Evolutionary conservation across 2,329 filamentous ascomycete species (phyloP), one percentile per base, ranked within the genome.

Genomic region (Meredithiella fracta): DNA sequence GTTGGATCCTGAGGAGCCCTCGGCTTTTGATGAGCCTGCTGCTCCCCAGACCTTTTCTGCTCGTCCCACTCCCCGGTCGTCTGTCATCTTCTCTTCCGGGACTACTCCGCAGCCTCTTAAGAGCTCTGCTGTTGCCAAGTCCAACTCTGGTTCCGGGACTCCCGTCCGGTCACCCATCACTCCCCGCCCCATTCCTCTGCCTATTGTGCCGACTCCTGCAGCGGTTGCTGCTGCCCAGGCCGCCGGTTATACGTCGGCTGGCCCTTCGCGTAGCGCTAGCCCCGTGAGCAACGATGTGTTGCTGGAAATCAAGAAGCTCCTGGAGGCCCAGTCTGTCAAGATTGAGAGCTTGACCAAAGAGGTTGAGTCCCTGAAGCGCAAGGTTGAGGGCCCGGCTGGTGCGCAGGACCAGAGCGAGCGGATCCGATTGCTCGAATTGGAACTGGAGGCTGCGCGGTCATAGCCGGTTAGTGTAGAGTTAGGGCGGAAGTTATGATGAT

Each of bases 1-100:
- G 9, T 74, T 79, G 11, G 78, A 78, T n/a, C 76, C 78, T 1
- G 76, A 80, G 9, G 78, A 78, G 20, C 77, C 79, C 26, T 91
- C 86, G 1, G 87, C 83, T 69, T 96, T 96, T 62, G 90, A 96
- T 65, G 88, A 95, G 65, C 77, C 92, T 31, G 86, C 87, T 20
- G 71, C 78, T 9, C 82, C 85, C 50, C 56, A 59, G 22, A 60
- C 59, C 29, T 53, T 44, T 14, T 58, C 56, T 1, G 37, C 47
- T n/a, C 56, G 56, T 15, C 52, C 56, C 25, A 58, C 56, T 14
- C 56, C 56, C 7, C 56, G 56, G 11, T 54, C 51, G 23, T 58
- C 56, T 20, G 56, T 47, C 25, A 50, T 58, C 29, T 58, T 58
- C 49, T 58, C 56, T 26, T 58, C 56, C 11, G 56, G 56, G 40